Conservation (phyloP, 352 stramenopile genomes). For the Globisporangium irregulare region DNA sequence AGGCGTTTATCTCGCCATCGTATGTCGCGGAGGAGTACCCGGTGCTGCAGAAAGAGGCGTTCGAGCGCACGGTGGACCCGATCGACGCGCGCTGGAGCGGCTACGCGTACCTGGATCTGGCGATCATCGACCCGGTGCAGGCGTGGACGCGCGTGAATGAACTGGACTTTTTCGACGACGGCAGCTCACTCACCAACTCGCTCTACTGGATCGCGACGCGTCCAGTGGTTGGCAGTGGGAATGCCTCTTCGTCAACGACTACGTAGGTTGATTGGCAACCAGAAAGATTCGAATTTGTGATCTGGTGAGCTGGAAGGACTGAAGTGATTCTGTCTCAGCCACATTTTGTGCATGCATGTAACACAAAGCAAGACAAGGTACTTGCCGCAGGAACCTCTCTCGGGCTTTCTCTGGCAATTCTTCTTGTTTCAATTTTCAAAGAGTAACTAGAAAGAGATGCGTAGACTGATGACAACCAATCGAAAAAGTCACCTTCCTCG, state of each 20-base stretch:
- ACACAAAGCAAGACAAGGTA: too few species aligned
- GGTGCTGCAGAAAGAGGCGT: slow-evolving; percentile 66
- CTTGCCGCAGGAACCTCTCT: too few species aligned
- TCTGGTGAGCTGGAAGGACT: not conserved
- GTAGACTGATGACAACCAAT: too few species aligned
- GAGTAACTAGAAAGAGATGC: too few species aligned
- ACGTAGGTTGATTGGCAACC: not conserved
- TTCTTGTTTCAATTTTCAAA: too few species aligned
- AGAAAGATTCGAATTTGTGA: not conserved
- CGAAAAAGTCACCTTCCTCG: too few species aligned
- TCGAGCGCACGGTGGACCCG: slow-evolving; percentile 50
- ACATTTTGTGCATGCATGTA: not conserved
- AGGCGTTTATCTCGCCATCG: slow-evolving; percentile 53
- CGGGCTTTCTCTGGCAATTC: too few species aligned
- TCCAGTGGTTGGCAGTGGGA: slow-evolving; percentile 18
- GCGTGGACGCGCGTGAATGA: slow-evolving; percentile 69
- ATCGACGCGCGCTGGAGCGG: slow-evolving; percentile 82
- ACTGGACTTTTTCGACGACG: slow-evolving; percentile 82
- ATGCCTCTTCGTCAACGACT: not conserved
- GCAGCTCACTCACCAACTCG: slow-evolving; percentile 86
- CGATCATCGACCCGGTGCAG: slow-evolving; percentile 68
- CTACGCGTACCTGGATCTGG: slow-evolving; percentile 82
- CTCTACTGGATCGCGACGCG: slow-evolving; percentile 88
- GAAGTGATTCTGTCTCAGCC: not conserved
- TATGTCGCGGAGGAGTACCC: slow-evolving; percentile 83